Evolutionary conservation across 2,329 filamentous ascomycete genomes (phyloP).

Genomic region (Scedosporium dehoogii): DNA sequence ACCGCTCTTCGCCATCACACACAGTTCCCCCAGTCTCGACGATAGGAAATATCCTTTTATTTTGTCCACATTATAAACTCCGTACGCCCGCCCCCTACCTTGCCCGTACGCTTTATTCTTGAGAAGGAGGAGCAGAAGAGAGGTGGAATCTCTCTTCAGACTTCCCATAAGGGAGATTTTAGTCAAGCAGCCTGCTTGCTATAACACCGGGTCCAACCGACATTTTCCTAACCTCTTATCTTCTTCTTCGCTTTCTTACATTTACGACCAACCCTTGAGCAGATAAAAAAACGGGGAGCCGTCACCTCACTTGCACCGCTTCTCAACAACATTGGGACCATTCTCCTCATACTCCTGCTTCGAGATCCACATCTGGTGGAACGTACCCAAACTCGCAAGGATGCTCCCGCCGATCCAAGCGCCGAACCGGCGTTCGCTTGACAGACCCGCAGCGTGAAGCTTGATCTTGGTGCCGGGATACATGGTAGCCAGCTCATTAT

Average conservation of each 20-base stretch:
- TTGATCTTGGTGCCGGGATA: slow-evolving; percentile 83
- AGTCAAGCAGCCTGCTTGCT: background rate
- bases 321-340: slow-evolving; percentile 82
- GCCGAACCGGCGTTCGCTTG: slow-evolving; percentile 81
- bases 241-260: background rate
- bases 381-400: slow-evolving; percentile 86
- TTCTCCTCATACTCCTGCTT: slow-evolving; percentile 98
- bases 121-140: background rate
- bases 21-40: no score
- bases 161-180: background rate
- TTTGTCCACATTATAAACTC: background rate
- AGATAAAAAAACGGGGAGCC: background rate
- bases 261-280: background rate
- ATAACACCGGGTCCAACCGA: no score
- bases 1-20: no score
- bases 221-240: background rate
- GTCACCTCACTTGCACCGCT: slow-evolving; percentile 72
- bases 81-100: background rate
- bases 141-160: no score
- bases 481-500: slow-evolving; percentile 69
- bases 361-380: slow-evolving; percentile 99
- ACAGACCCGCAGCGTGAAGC: slow-evolving; percentile 76
- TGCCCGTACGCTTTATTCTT: background rate
- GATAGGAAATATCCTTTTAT: background rate
- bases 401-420: slow-evolving; percentile 97